Base-by-base conservation (phyloP, 768 basidiomycete genomes). In the Pisolithus sp. region DNA sequence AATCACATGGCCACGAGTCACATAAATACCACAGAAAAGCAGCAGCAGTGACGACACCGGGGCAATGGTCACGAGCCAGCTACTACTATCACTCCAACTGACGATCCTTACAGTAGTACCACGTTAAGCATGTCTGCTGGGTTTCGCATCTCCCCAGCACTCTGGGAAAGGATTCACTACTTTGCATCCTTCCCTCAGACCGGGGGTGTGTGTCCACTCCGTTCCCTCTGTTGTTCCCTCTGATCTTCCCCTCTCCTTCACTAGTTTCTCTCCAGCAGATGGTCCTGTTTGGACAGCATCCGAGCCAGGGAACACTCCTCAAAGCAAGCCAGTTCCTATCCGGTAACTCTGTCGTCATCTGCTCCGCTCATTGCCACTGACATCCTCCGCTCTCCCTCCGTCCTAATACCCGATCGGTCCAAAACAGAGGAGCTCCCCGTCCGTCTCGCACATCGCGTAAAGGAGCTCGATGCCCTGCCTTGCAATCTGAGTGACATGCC, bases 231-330 rank as follows among this genome's bases (percentile, higher is more conserved):
- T 7, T 21, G 2, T 5, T 42, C n/a, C 7, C 8, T 21, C 20
- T 26, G 26, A 26, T 26, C 37, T 10, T 21, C 28, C 21, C n/a
- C 17, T 28, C 13, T 8, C 4, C 10, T 15, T 15, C 26, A 17
- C 15, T 60, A 90, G 94, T 98, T 3, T 96, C 93, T 0, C 76
- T 97, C 18, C 89, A 96, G 69, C 95, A 98, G 71, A 97, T 99
- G 94, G 92, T 96, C 46, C 79, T 89, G 49, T 97, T 99, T 63
- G 95, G 95, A 0, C 93, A 96, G 73, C 89, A 97, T 62, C 94
- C 95, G 0, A 86, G 83, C 50, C 91, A 95, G 65, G 95, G 95
- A 0, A 99, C 95, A 0, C 76, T 99, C 10, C 71, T 97, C n/a
- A 87, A 86, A 63, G 96, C 90, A 0, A 86, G 86, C 59, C 90